phyloP scores from a whole-genome alignment of 2,329 filamentous ascomycete genomes.

The Xylariaceae sp. region DNA sequence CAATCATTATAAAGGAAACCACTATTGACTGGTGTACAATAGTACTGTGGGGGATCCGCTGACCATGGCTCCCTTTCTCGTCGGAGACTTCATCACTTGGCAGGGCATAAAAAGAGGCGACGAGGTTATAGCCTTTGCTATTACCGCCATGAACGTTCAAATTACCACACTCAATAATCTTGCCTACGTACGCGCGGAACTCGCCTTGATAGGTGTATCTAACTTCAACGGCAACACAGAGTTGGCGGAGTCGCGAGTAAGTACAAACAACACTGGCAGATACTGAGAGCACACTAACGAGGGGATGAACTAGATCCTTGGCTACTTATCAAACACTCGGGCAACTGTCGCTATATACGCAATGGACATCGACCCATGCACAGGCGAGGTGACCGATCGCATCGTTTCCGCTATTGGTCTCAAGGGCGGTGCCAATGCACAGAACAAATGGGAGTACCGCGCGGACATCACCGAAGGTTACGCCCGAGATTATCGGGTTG shows the following conservation, averaged over 20 bases:
- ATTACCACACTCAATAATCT: conserved; percentile 33
- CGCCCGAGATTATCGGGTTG: conserved; percentile 35
- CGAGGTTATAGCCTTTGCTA: conserved; percentile 36
- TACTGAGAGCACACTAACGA: neutral
- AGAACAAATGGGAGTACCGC: conserved; percentile 38
- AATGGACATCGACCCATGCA: conserved; percentile 38
- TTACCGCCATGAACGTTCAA: conserved; percentile 37
- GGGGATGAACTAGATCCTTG: conserved; percentile 27
- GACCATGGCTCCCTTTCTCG: conserved; percentile 36
- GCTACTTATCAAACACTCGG: conserved; percentile 34
- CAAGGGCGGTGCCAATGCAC: conserved; percentile 31
- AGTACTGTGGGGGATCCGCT: conserved; percentile 36
- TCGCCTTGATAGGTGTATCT: conserved; percentile 35
- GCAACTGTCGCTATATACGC: conserved; percentile 34
- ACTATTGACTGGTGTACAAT: neutral
- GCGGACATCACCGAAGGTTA: conserved; percentile 33
- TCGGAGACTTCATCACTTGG: conserved; percentile 37
- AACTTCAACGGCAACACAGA: conserved; percentile 35
- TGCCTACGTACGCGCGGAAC: conserved; percentile 37
- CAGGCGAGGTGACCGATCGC: conserved; percentile 33
- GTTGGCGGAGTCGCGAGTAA: conserved; percentile 35
- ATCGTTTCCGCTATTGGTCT: conserved; percentile 33
- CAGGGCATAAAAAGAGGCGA: conserved; percentile 30
- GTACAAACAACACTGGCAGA: conserved; percentile 2
- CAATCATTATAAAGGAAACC: neutral